phyloP scores from a whole-genome alignment of 2,329 filamentous ascomycete genomes.

The Botrytis paeoniae region DNA sequence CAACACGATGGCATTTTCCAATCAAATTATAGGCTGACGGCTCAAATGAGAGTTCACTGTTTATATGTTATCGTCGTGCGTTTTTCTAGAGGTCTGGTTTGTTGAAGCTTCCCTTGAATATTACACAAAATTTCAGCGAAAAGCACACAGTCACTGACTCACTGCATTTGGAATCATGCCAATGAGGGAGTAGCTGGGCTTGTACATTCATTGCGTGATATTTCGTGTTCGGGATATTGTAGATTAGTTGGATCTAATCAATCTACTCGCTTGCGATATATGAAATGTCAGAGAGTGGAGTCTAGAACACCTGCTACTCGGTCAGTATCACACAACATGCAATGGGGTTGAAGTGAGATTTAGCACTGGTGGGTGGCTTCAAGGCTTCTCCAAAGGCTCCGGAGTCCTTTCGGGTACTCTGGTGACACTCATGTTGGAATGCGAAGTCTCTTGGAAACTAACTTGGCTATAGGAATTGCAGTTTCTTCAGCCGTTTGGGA shows the following conservation, averaged over 20 bases:
- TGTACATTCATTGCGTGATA: not conserved
- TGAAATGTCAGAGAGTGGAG: not conserved
- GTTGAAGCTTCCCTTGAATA: not conserved
- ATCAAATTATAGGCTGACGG: conserved; percentile 3
- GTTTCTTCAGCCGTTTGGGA: not conserved
- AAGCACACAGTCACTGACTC: not conserved
- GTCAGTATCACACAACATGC: not conserved
- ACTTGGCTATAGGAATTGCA: not conserved
- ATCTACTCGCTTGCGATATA: not conserved
- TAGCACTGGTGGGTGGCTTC: not conserved
- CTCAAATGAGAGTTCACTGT: conserved; percentile 3
- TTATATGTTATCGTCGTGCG: not conserved
- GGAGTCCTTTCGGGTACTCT: not conserved
- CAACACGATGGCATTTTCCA: conserved; percentile 4
- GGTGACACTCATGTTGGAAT: not conserved
- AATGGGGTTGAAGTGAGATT: not conserved
- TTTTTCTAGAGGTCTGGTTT: not conserved
- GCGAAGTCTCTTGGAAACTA: not conserved
- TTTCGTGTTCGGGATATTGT: not conserved
- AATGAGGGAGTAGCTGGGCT: not conserved
- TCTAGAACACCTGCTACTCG: not conserved
- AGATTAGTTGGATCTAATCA: conserved; percentile 7
- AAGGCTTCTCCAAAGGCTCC: not conserved
- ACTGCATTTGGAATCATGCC: not conserved
- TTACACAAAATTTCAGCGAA: not conserved